A percentile compares a stretch with the other conserved stretches of the same genome.
Evolutionary conservation across 768 basidiomycete species (phyloP).

Genomic region (Neoboletus magnificus): DNA sequence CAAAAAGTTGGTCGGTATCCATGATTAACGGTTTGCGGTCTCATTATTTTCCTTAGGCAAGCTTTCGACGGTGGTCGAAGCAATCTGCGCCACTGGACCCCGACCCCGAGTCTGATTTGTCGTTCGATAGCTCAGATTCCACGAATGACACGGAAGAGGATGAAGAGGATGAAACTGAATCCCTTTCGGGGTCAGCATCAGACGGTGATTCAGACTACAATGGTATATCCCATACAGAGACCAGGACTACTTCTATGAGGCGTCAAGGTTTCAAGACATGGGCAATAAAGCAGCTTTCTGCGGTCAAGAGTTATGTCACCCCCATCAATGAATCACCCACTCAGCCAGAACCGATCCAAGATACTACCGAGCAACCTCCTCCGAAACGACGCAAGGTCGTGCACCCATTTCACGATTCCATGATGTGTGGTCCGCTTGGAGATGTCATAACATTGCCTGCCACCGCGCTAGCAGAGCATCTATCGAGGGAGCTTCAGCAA

Average conservation of each 20-base stretch:
- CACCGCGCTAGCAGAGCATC: conserved; percentile 58
- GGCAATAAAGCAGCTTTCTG: conserved; percentile 76
- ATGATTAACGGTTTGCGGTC: conserved; percentile 1
- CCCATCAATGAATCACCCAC: conserved; percentile 13
- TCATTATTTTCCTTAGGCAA: conserved; percentile 26
- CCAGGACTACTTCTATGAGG: conserved; percentile 28
- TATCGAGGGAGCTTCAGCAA: conserved; percentile 8
- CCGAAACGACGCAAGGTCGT: conserved; percentile 50
- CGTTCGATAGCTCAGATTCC: conserved; percentile 79
- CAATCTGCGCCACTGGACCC: conserved; percentile 26
- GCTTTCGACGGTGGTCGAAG: conserved; percentile 52
- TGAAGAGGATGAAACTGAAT: conserved; percentile 18
- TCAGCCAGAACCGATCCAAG: conserved; percentile 8
- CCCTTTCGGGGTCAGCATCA: conserved; percentile 11
- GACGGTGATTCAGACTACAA: conserved; percentile 17
- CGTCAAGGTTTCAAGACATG: conserved; percentile 79
- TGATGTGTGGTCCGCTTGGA: conserved; percentile 80
- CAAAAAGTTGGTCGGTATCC: conserved; percentile 41
- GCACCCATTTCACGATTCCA: conserved; percentile 25
- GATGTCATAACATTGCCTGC: conserved; percentile 63
- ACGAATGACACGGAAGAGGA: conserved; percentile 49
- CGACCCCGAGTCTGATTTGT: conserved; percentile 48
- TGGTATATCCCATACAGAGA: conserved; percentile 14
- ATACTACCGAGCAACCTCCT: conserved; percentile 9
- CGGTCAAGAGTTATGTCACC: conserved; percentile 38